Conservation (phyloP, 2,329 filamentous ascomycete species). For the Neofusicoccum umdonicola region DNA sequence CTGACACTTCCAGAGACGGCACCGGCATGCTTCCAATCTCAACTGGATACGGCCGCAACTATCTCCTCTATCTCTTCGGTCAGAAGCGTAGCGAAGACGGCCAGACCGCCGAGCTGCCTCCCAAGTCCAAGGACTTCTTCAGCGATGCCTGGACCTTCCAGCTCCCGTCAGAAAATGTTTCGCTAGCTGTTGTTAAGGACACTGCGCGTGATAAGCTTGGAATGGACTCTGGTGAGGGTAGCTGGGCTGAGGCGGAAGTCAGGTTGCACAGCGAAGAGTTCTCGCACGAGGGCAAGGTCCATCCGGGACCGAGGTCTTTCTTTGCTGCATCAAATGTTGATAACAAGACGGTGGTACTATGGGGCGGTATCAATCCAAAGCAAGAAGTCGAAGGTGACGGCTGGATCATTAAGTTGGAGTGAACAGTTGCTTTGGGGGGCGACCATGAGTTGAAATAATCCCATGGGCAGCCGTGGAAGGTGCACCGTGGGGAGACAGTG, state of each 20-base stretch:
- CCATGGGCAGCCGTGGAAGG: too few relatives aligned
- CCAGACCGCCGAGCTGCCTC: conserved; percentile 22
- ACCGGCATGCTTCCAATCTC: conserved; percentile 38
- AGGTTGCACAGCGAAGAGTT: conserved; percentile 33
- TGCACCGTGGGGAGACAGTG: too few relatives aligned
- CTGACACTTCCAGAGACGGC: conserved; percentile 38
- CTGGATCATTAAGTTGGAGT: conserved; percentile 43
- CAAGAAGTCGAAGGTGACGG: conserved; percentile 45
- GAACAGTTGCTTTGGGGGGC: not conserved
- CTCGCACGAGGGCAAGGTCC: conserved; percentile 41
- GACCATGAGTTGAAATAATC: too few relatives aligned
- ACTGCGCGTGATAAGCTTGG: conserved; percentile 41
- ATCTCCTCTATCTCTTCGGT: conserved; percentile 45
- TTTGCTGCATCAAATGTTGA: conserved; percentile 43
- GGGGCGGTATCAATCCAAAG: conserved; percentile 45
- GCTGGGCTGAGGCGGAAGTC: conserved; percentile 44
- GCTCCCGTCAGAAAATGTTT: conserved; percentile 39
- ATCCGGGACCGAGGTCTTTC: conserved; percentile 43
- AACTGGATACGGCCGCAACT: conserved; percentile 46
- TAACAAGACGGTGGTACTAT: conserved; percentile 38
- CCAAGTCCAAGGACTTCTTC: conserved; percentile 17
- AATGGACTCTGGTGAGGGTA: conserved; percentile 39
- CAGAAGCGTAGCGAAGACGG: conserved; percentile 23
- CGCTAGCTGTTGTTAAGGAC: conserved; percentile 47
- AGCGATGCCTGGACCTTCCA: conserved; percentile 40